Evolutionary conservation across 2,329 filamentous ascomycete genomes (phyloP).

Genomic region (Cordyceps javanica): DNA sequence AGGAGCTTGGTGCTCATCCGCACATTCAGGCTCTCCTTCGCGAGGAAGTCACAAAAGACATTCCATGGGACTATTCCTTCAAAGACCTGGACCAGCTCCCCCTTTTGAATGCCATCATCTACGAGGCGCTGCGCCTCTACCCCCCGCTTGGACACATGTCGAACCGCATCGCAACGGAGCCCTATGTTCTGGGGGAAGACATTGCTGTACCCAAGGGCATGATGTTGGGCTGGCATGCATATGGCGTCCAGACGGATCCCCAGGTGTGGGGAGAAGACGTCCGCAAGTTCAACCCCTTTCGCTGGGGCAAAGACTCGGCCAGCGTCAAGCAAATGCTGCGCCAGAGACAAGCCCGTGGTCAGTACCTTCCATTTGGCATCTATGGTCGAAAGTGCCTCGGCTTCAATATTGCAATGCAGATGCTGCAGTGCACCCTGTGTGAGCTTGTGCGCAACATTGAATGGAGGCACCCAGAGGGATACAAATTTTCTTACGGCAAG

Average conservation of each 20-base stretch:
- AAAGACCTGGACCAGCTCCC: not conserved
- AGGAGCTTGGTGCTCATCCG: not conserved
- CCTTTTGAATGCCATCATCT: constrained; percentile 1
- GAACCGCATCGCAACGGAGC: not conserved
- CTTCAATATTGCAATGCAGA: not conserved
- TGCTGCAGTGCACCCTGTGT: not conserved
- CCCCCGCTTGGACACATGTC: not conserved
- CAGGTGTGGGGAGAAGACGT: not conserved
- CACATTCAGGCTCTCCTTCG: not conserved
- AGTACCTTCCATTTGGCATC: constrained; percentile 5
- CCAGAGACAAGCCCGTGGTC: not conserved
- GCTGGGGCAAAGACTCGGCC: not conserved
- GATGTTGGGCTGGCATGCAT: constrained; percentile 4
- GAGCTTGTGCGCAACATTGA: constrained; percentile 7
- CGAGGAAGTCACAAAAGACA: not conserved
- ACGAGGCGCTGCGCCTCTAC: constrained; percentile 7
- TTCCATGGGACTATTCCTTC: not conserved
- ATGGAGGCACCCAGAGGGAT: constrained; percentile 1
- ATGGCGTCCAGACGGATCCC: constrained; percentile 6
- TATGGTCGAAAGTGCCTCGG: not conserved
- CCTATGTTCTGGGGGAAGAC: not conserved
- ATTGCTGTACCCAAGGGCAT: not conserved
- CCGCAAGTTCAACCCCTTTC: not conserved
- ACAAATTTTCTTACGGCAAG: constrained; percentile 5
- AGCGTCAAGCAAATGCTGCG: constrained; percentile 1